A percentile compares a stretch with the other conserved stretches of the same genome.
These are phyloP conservation scores for Blastobotrys muscicola DNA, from an alignment of 805 yeast species.

Conservation along the genomic window DNA sequence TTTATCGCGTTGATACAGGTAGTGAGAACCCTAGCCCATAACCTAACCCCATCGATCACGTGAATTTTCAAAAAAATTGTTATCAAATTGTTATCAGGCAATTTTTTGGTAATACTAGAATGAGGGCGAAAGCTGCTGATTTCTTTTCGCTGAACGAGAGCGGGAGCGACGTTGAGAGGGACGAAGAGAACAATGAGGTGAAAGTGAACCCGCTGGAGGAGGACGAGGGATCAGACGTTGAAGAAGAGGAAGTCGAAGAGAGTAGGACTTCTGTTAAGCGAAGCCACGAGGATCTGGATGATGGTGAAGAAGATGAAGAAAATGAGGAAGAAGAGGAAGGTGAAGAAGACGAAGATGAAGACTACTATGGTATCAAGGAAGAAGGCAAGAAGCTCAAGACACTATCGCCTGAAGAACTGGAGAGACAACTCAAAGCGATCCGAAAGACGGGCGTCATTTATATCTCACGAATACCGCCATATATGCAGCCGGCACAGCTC, in stretches of 20 bases:
- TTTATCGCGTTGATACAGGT: neutral
- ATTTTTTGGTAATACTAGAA: too few species aligned
- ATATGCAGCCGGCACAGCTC: constrained; percentile 90
- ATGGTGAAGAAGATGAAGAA: constrained; percentile 7
- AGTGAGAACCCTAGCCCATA: neutral
- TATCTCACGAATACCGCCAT: constrained; percentile 85
- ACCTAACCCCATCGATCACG: neutral
- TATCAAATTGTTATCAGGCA: too few species aligned
- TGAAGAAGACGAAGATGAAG: constrained; percentile 10
- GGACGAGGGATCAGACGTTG: constrained; percentile 8
- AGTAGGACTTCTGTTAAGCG: constrained; percentile 6
- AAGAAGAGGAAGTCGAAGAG: constrained; percentile 11
- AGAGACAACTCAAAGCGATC: constrained; percentile 34
- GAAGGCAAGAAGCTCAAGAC: constrained; percentile 1
- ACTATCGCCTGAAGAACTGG: constrained; percentile 23
- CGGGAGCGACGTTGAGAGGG: too few species aligned
- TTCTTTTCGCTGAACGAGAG: too few species aligned
- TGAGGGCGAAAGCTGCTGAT: too few species aligned
- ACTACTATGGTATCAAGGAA: constrained; percentile 7
- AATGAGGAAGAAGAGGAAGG: constrained; percentile 13
- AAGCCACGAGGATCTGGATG: constrained; percentile 4
- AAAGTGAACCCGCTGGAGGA: constrained; percentile 1
- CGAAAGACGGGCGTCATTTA: constrained; percentile 89
- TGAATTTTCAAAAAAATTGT: neutral
- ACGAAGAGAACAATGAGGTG: constrained; percentile 4